Percentiles rank a stretch among this genome's conserved stretches.
Conservation (phyloP, 768 basidiomycete genomes). For the Boletus reticuloceps region DNA sequence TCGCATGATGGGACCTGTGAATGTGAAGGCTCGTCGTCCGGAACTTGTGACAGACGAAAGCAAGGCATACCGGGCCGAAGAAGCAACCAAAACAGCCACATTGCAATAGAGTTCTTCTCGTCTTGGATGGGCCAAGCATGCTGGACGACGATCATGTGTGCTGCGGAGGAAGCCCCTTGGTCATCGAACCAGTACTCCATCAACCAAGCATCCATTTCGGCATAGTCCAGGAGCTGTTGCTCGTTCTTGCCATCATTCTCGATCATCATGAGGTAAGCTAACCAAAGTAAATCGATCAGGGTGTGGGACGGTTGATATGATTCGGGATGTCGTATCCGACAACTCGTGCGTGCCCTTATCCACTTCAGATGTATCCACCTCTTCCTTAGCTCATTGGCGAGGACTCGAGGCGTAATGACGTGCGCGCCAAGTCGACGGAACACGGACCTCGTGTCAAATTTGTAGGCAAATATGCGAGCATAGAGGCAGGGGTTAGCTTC, state of each 20-base stretch:
- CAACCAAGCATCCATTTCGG: slow-evolving; percentile 60
- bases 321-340: slow-evolving; percentile 17
- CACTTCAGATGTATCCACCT: slow-evolving; percentile 57
- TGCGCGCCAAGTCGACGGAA: slow-evolving; percentile 47
- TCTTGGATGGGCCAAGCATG: slow-evolving; percentile 59
- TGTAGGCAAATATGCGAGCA: slow-evolving; percentile 60
- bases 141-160: slow-evolving; percentile 35
- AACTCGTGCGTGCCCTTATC: slow-evolving; percentile 42
- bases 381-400: slow-evolving; percentile 64
- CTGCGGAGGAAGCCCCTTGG: slow-evolving; percentile 53
- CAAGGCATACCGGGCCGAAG: slow-evolving; percentile 52
- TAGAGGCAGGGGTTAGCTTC: slow-evolving; percentile 65
- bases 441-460: slow-evolving; percentile 62
- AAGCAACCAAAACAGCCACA: slow-evolving; percentile 82
- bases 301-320: slow-evolving; percentile 20
- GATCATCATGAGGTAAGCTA: slow-evolving; percentile 73
- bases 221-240: slow-evolving; percentile 68
- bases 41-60: background rate
- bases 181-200: slow-evolving; percentile 64
- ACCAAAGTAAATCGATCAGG: slow-evolving; percentile 52
- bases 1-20: slow-evolving; percentile 47
- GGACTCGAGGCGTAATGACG: slow-evolving; percentile 37
- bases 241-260: slow-evolving; percentile 79
- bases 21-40: slow-evolving; percentile 25
- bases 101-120: slow-evolving; percentile 54